Evolutionary conservation across 106 monocot genomes (phyloP).

Genomic region (Amphibolis antarctica): DNA sequence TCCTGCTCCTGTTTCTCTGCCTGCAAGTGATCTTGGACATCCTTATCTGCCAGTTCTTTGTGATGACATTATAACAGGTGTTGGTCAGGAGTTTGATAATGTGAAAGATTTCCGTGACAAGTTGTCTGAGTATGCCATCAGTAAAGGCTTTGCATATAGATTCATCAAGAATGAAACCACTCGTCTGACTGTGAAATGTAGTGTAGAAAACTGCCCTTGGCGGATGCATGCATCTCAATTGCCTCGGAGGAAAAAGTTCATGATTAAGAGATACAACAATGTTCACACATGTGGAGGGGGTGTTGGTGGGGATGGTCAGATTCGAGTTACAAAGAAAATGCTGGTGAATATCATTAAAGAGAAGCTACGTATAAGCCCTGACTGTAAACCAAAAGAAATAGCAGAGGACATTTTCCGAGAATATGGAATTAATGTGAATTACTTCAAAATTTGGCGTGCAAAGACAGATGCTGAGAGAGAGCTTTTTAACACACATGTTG

Average conservation of each 20-base stretch:
- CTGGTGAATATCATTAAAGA: constrained; percentile 77
- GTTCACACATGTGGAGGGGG: constrained; percentile 76
- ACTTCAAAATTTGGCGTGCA: constrained; percentile 89
- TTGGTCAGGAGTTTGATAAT: constrained; percentile 89
- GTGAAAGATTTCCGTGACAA: constrained; percentile 72
- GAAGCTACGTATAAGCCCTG: constrained; percentile 43
- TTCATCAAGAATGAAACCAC: constrained; percentile 77
- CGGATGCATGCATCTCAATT: constrained; percentile 73
- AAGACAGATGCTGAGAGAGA: constrained; percentile 72
- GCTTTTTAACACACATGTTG: constrained; percentile 57
- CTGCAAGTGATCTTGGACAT: not conserved
- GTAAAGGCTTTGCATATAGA: constrained; percentile 76
- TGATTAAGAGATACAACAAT: constrained; percentile 66
- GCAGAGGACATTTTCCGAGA: constrained; percentile 59
- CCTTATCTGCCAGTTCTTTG: constrained; percentile 5
- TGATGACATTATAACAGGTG: constrained; percentile 43
- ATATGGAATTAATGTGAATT: constrained; percentile 64
- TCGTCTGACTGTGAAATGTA: constrained; percentile 67
- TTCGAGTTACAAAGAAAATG: constrained; percentile 72
- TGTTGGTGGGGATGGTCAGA: constrained; percentile 42
- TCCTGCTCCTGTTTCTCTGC: not conserved
- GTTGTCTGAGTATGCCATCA: constrained; percentile 63
- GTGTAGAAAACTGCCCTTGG: constrained; percentile 65
- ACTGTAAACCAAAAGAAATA: constrained; percentile 77
- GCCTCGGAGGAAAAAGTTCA: constrained; percentile 68